phyloP scores from a whole-genome alignment of 2,329 filamentous ascomycete genomes.

The Aspergillus ochraceoroseus region DNA sequence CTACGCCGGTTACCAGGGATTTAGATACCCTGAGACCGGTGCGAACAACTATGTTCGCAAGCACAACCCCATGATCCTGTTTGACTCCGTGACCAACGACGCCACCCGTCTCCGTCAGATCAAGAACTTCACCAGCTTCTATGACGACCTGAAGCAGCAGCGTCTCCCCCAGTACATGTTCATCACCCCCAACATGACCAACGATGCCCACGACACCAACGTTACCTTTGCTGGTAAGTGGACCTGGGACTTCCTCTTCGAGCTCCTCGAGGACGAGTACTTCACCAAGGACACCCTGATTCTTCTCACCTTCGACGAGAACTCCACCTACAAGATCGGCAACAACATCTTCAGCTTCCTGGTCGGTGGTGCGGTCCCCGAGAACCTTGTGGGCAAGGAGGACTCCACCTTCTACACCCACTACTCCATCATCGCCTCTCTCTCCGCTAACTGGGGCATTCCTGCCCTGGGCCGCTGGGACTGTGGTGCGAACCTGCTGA shows the following conservation, averaged over 20 bases:
- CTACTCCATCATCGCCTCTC: slow-evolving; percentile 65
- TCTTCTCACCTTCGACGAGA: slow-evolving; percentile 81
- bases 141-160: slow-evolving; percentile 59
- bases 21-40: slow-evolving; percentile 54
- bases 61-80: slow-evolving; percentile 66
- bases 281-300: slow-evolving; percentile 75
- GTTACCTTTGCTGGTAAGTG: slow-evolving; percentile 65
- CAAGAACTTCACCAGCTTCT: slow-evolving; percentile 69
- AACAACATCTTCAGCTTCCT: slow-evolving; percentile 69
- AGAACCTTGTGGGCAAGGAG: slow-evolving; percentile 58
- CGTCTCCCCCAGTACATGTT: slow-evolving; percentile 65
- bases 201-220: slow-evolving; percentile 69
- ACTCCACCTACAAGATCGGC: slow-evolving; percentile 60
- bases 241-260: slow-evolving; percentile 63
- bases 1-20: slow-evolving; percentile 66
- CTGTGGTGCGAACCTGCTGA: slow-evolving; percentile 65
- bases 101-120: slow-evolving; percentile 59
- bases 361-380: slow-evolving; percentile 67
- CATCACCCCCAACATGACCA: slow-evolving; percentile 52
- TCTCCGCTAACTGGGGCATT: slow-evolving; percentile 65
- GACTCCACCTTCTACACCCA: slow-evolving; percentile 69
- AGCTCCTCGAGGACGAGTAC: slow-evolving; percentile 62
- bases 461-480: slow-evolving; percentile 67
- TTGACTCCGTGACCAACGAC: slow-evolving; percentile 58
- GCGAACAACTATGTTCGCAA: slow-evolving; percentile 77